These are phyloP conservation scores for Pyrenula aspistea DNA, from an alignment of 495 filamentous ascomycete genomes.

Conservation along the genomic window DNA sequence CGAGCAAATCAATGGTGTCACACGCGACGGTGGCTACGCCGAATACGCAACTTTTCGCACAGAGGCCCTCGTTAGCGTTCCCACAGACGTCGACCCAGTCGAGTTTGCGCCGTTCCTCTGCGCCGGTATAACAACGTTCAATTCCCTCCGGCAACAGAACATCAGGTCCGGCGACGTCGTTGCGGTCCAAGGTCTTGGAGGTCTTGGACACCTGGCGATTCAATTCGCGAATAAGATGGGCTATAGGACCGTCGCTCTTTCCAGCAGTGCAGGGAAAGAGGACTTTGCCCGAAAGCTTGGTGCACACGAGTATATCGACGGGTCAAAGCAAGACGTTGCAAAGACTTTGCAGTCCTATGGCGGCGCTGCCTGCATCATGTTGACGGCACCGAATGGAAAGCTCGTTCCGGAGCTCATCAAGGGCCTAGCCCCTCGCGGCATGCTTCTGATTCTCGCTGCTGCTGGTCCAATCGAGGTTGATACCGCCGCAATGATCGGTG, in stretches of 20 bases:
- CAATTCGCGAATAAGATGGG: constrained; percentile 57
- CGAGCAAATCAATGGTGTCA: constrained; percentile 36
- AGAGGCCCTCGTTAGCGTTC: constrained; percentile 55
- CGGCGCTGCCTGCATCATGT: constrained; percentile 48
- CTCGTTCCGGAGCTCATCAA: constrained; percentile 40
- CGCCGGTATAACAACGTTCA: constrained; percentile 64
- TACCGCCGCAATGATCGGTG: constrained; percentile 12
- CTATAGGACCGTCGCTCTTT: constrained; percentile 51
- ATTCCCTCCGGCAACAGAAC: constrained; percentile 50
- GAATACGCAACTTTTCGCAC: constrained; percentile 50
- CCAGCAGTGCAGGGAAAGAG: constrained; percentile 42
- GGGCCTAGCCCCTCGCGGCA: constrained; percentile 43
- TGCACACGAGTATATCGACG: constrained; percentile 57
- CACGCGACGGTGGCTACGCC: constrained; percentile 43
- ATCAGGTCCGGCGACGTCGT: constrained; percentile 45
- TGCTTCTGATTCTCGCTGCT: constrained; percentile 43
- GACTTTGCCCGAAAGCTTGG: constrained; percentile 48
- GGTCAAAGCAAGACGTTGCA: constrained; percentile 36
- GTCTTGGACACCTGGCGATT: constrained; percentile 55
- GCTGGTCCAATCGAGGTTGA: constrained; percentile 15
- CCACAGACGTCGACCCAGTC: constrained; percentile 41
- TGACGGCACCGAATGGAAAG: constrained; percentile 48
- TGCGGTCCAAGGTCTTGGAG: constrained; percentile 53
- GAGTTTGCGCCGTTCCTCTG: constrained; percentile 57
- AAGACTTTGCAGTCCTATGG: constrained; percentile 42